These are phyloP conservation scores for Laguncularia racemosa DNA, from an alignment of 345 rosid species.

Conservation along the genomic window DNA sequence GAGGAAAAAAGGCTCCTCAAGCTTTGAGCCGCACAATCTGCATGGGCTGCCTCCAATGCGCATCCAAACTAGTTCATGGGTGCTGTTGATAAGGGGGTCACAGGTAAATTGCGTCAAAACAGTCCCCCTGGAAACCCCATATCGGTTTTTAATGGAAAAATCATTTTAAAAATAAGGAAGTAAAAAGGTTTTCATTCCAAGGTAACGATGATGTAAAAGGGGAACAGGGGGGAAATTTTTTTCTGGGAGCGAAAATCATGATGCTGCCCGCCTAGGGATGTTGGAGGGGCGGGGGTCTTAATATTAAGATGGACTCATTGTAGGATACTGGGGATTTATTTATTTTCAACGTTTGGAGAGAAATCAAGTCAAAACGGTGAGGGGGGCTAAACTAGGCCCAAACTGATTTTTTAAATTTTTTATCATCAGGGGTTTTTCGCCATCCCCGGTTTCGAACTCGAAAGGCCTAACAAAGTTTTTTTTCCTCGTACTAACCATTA, in stretches of 20 bases:
- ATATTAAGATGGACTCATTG: conserved; percentile 29
- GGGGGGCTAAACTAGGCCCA: conserved; percentile 23
- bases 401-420: conserved; percentile 32
- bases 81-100: conserved; percentile 66
- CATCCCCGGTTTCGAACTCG: conserved; percentile 25
- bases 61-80: conserved; percentile 57
- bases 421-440: conserved; percentile 29
- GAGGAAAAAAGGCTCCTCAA: conserved; percentile 39
- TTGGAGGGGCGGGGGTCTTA: conserved; percentile 28
- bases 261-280: conserved; percentile 24
- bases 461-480: conserved; percentile 64
- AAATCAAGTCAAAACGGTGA: conserved; percentile 19
- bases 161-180: conserved; percentile 33
- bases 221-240: conserved; percentile 18
- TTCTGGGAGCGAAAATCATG: conserved; percentile 25
- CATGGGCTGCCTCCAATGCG: conserved; percentile 40
- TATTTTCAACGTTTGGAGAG: conserved; percentile 36
- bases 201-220: conserved; percentile 22
- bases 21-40: conserved; percentile 37
- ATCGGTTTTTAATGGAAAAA: conserved; percentile 44
- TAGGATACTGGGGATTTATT: conserved; percentile 17
- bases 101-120: conserved; percentile 72
- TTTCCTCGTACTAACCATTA: conserved; percentile 55
- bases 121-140: conserved; percentile 14
- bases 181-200: conserved; percentile 23